Conservation (phyloP, 202 grass and related monocot genomes). For the Zoysia matrella region DNA sequence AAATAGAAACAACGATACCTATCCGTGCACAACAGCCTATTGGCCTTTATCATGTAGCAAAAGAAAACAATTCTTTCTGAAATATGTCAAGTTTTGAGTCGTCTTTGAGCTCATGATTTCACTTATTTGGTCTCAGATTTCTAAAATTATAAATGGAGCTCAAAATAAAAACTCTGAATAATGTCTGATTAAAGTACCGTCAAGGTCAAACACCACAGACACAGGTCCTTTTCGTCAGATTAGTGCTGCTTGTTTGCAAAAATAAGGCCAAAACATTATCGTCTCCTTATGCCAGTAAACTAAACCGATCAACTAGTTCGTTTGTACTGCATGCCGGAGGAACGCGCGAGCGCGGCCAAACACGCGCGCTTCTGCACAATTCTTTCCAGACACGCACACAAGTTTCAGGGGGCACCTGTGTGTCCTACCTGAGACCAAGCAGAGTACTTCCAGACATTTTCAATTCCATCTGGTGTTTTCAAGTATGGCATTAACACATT, state of each 20-base stretch:
- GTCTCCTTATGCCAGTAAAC: conserved; percentile 22
- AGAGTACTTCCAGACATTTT: conserved; percentile 40
- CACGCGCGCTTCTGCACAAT: conserved; percentile 43
- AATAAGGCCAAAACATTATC: conserved; percentile 1
- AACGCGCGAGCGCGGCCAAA: conserved; percentile 24
- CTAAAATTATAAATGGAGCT: conserved; percentile 12
- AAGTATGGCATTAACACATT: neutral
- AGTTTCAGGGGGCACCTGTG: conserved; percentile 47
- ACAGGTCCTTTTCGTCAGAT: conserved; percentile 14
- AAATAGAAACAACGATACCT: conserved; percentile 40
- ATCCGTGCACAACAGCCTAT: neutral
- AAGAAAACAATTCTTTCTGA: neutral
- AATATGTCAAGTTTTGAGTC: neutral
- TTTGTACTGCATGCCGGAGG: conserved; percentile 20
- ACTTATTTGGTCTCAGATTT: neutral
- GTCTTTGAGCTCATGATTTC: conserved; percentile 10
- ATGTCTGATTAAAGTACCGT: neutral
- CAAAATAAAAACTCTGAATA: neutral
- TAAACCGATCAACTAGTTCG: conserved; percentile 8
- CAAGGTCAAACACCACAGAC: neutral
- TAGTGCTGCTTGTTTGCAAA: neutral
- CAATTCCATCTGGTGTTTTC: conserved; percentile 44
- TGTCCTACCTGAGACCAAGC: conserved; percentile 34
- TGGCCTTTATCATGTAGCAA: conserved; percentile 17
- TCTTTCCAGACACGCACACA: conserved; percentile 42